Evolutionary conservation across 2,329 filamentous ascomycete species (phyloP).

Genomic region (Shiraia sp.): DNA sequence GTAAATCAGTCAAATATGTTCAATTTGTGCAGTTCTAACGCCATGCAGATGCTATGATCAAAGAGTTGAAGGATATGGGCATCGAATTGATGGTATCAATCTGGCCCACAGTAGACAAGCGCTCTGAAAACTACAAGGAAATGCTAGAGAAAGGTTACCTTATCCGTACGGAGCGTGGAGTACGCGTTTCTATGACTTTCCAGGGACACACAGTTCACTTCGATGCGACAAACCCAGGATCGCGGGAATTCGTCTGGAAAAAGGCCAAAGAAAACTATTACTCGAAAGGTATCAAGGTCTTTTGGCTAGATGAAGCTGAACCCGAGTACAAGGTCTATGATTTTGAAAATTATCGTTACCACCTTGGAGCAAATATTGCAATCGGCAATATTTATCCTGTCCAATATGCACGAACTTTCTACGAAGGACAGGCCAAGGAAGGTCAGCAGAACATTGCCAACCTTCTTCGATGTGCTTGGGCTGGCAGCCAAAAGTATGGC

Average conservation of each 20-base stretch:
- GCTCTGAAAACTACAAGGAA: constrained; percentile 62
- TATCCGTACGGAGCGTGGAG: constrained; percentile 63
- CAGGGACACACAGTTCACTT: constrained; percentile 64
- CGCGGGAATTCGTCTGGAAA: constrained; percentile 63
- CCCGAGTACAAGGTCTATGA: constrained; percentile 68
- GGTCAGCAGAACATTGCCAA: constrained; percentile 64
- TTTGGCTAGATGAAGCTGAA: constrained; percentile 73
- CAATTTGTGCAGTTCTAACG: background rate
- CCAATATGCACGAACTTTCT: constrained; percentile 63
- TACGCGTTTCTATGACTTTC: constrained; percentile 62
- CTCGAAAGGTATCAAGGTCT: constrained; percentile 63
- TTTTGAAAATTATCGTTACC: constrained; percentile 68
- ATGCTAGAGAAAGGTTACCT: constrained; percentile 65
- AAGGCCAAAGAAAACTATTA: constrained; percentile 65
- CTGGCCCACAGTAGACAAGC: constrained; percentile 67
- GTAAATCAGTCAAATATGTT: constrained; percentile 1
- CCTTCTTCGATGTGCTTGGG: constrained; percentile 61
- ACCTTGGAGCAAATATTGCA: constrained; percentile 56
- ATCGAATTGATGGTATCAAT: constrained; percentile 72
- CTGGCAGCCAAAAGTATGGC: constrained; percentile 65
- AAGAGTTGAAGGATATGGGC: constrained; percentile 60
- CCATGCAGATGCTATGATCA: constrained; percentile 60
- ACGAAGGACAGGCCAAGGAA: constrained; percentile 58
- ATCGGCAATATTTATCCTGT: constrained; percentile 65
- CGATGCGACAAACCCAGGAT: constrained; percentile 65